Evolutionary conservation across 805 yeast species (phyloP).

Genomic region (Candida odintsovae): DNA sequence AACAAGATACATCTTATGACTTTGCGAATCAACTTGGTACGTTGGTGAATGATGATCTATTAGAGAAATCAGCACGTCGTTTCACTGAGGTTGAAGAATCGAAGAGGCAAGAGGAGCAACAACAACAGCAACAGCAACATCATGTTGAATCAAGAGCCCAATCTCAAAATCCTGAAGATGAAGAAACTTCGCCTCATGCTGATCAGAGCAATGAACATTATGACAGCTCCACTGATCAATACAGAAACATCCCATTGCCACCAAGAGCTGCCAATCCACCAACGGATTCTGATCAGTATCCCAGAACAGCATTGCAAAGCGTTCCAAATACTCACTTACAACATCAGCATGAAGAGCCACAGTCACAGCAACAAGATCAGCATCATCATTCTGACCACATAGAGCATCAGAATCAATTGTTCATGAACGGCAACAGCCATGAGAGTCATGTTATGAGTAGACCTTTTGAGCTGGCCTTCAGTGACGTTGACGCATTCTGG

Average conservation of each 20-base stretch:
- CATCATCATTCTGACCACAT: neutral
- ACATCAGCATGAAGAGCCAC: neutral
- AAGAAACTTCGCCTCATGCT: neutral
- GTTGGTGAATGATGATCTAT: slow-evolving; percentile 11
- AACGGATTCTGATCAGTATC: neutral
- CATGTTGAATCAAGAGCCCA: neutral
- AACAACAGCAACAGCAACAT: slow-evolving; percentile 1
- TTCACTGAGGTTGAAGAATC: slow-evolving; percentile 10
- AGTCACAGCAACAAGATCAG: neutral
- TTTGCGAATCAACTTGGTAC: slow-evolving; percentile 19
- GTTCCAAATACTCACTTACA: neutral
- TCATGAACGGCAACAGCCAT: neutral
- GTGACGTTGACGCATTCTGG: slow-evolving; percentile 22
- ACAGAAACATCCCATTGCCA: slow-evolving; percentile 5
- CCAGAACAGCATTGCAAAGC: neutral
- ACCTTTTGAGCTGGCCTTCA: slow-evolving; percentile 15
- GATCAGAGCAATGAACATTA: neutral
- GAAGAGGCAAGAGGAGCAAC: slow-evolving; percentile 5
- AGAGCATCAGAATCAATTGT: neutral
- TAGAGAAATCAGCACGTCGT: slow-evolving; percentile 11
- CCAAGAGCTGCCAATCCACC: slow-evolving; percentile 7
- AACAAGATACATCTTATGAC: slow-evolving; percentile 9
- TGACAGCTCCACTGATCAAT: neutral
- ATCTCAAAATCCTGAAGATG: slow-evolving; percentile 1
- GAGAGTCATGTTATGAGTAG: slow-evolving; percentile 2